Conservation (phyloP, 495 filamentous ascomycete genomes). For the Tuber borchii region DNA sequence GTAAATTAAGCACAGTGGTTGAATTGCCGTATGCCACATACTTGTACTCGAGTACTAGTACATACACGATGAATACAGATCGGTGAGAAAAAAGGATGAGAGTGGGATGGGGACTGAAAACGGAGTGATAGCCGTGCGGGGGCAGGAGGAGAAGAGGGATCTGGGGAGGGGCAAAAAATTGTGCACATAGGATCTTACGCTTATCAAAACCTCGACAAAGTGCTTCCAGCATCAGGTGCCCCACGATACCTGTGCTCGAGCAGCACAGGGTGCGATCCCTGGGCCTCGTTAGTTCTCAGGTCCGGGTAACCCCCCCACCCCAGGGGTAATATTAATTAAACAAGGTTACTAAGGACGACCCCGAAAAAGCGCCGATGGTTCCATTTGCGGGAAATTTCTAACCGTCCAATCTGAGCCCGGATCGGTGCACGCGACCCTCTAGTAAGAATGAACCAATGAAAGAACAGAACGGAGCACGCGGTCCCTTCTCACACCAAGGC, state of each 20-base stretch:
- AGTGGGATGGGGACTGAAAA: background rate
- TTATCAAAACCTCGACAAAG: background rate
- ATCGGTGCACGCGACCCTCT: slow-evolving; percentile 32
- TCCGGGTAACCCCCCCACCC: background rate
- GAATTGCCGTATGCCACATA: slow-evolving; percentile 2
- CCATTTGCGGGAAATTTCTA: slow-evolving; percentile 14
- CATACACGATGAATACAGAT: background rate
- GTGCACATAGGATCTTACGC: background rate
- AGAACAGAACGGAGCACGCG: slow-evolving; percentile 31
- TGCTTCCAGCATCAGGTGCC: background rate
- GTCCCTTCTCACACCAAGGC: slow-evolving; percentile 20
- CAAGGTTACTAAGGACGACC: background rate
- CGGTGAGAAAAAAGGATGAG: background rate
- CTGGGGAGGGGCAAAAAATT: background rate
- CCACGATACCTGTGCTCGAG: background rate
- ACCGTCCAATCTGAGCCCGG: slow-evolving; percentile 26
- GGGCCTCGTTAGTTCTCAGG: background rate
- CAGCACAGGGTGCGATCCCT: background rate
- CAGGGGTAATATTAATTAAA: background rate
- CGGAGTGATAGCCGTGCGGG: background rate
- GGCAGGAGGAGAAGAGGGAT: background rate
- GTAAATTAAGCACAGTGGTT: background rate
- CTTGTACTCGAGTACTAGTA: too few relatives aligned
- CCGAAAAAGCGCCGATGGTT: background rate
- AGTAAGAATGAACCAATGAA: slow-evolving; percentile 28